Percentiles rank a stretch among this genome's conserved stretches.
Evolutionary conservation across 1,284 basidiomycete species (phyloP).

Genomic region (Cryptococcus maquisensis): DNA sequence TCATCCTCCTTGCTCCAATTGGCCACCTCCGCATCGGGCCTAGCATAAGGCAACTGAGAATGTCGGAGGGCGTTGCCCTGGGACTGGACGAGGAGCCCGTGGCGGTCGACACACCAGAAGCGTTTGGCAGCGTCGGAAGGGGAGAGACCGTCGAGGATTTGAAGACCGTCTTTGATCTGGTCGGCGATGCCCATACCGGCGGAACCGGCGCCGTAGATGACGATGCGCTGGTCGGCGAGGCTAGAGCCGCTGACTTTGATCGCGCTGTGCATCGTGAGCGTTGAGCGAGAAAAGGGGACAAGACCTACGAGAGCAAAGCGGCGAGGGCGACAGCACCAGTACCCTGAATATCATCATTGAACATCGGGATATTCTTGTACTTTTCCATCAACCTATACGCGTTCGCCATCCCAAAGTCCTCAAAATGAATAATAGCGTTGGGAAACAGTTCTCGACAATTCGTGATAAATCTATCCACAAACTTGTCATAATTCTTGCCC

Average conservation of each 20-base stretch:
- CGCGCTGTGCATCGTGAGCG: conserved; percentile 23
- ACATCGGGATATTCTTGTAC: conserved; percentile 56
- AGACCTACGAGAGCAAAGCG: conserved; percentile 42
- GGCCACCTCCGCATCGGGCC: conserved; percentile 48
- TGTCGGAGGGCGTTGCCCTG: conserved; percentile 52
- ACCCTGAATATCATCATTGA: conserved; percentile 78
- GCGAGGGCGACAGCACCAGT: conserved; percentile 80
- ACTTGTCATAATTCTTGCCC: conserved; percentile 49
- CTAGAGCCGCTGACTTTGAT: conserved; percentile 66
- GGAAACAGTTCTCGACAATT: conserved; percentile 49
- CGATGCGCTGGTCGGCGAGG: conserved; percentile 68
- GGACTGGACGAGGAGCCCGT: conserved; percentile 48
- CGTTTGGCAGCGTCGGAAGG: conserved; percentile 60
- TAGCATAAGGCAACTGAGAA: conserved; percentile 48
- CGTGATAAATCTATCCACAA: conserved; percentile 51
- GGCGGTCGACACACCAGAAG: conserved; percentile 60
- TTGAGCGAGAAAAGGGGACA: background rate
- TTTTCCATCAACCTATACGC: conserved; percentile 66
- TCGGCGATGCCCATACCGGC: conserved; percentile 71
- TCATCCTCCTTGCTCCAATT: conserved; percentile 43
- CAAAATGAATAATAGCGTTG: conserved; percentile 49
- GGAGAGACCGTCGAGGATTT: conserved; percentile 58
- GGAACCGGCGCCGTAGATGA: conserved; percentile 75
- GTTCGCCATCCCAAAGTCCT: conserved; percentile 57
- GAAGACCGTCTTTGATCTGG: conserved; percentile 67